phyloP scores from a whole-genome alignment of 305 asterid genomes.

The Fraxinus sp. region DNA sequence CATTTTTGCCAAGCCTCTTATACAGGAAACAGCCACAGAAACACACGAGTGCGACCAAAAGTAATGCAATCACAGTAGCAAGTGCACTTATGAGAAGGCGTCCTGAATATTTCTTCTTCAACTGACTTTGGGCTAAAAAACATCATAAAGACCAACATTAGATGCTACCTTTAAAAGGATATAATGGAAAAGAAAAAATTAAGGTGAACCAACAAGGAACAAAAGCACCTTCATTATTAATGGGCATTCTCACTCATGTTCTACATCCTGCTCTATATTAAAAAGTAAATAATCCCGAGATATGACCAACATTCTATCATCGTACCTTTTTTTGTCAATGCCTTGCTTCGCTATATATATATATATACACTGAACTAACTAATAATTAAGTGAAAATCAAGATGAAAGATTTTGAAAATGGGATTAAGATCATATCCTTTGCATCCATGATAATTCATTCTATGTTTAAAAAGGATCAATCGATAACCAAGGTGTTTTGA shows the following conservation, averaged over 20 bases:
- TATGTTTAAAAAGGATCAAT: neutral
- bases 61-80: constrained; percentile 94
- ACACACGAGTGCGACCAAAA: constrained; percentile 96
- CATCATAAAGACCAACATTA: constrained; percentile 23
- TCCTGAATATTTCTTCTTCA: constrained; percentile 71
- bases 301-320: neutral
- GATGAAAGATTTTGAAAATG: neutral
- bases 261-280: neutral
- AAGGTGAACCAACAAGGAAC: neutral
- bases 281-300: neutral
- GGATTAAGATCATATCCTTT: neutral
- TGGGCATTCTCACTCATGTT: neutral
- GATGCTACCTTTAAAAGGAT: neutral
- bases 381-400: neutral
- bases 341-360: neutral
- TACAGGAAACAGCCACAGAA: constrained; percentile 96
- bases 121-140: constrained; percentile 49
- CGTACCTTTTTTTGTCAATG: neutral
- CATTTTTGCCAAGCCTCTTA: constrained; percentile 88
- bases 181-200: neutral
- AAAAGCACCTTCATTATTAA: neutral
- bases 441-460: neutral
- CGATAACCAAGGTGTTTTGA: neutral
- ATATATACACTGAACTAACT: neutral
- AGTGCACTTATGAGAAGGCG: constrained; percentile 83